Evolutionary conservation across 2,329 filamentous ascomycete species (phyloP).

Genomic region (Parafenestella ontariensis): DNA sequence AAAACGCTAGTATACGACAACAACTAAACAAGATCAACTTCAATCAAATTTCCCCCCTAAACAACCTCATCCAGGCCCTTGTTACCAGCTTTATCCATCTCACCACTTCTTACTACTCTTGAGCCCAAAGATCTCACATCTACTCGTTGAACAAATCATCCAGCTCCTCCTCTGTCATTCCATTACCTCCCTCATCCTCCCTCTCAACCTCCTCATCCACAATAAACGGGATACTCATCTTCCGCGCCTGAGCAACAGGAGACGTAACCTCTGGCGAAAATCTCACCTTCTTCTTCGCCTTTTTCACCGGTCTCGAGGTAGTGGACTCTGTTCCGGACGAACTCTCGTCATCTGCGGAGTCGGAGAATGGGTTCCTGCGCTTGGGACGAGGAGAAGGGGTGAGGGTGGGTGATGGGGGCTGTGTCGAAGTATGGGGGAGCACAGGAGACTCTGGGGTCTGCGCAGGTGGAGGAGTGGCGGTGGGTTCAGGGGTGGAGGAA

Average conservation of each 20-base stretch:
- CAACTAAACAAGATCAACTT: too few species aligned
- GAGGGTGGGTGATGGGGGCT: neutral
- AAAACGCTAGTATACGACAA: too few species aligned
- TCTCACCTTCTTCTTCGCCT: neutral
- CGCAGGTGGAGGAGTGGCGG: too few species aligned
- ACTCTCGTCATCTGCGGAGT: neutral
- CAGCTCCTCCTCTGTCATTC: neutral
- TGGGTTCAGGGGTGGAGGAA: neutral
- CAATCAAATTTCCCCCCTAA: too few species aligned
- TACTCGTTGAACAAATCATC: neutral
- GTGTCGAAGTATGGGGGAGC: neutral
- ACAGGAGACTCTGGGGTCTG: too few species aligned
- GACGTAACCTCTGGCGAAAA: neutral
- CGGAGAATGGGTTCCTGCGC: neutral
- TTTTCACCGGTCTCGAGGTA: neutral
- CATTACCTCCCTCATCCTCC: neutral
- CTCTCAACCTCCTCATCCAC: neutral
- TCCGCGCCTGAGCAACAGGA: neutral
- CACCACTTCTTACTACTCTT: too few species aligned
- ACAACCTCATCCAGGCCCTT: too few species aligned
- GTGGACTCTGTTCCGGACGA: neutral
- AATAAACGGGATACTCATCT: neutral
- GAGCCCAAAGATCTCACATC: too few species aligned
- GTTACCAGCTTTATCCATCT: too few species aligned
- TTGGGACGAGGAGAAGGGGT: neutral